Base-by-base conservation (phyloP, 306 rosid genomes). In the Dalbergia cochinchinensis region DNA sequence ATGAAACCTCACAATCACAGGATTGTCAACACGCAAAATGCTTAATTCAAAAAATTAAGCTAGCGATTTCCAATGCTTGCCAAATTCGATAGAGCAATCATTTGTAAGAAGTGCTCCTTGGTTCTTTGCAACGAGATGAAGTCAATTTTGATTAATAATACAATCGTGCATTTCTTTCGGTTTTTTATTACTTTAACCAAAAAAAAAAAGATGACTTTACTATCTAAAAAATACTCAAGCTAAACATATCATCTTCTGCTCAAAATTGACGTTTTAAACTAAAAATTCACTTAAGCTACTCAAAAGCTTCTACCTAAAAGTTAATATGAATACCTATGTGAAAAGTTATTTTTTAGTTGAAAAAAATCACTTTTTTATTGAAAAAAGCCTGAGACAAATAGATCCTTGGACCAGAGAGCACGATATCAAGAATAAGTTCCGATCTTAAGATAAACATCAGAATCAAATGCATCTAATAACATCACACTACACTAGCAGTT, bases 61-160 rank as follows among this genome's bases (percentile, higher is more conserved):
- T 11, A 76, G 6, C 11, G 50, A 7, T 47, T 65, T 76, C 62
- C 69, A 53, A 31, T 42, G 31, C 44, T 19, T 22, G 48, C 33
- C 33, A 3, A 19, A 76, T 62, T 80, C n/a, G 60, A 51, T 39
- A 73, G 76, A 39, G 33, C 19, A 35, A 34, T 16, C n/a, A 26
- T n/a, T 8, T 45, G 70, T 10, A 62, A 11, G 65, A n/a, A 16
- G 76, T 13, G 50, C 16, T 61, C 47, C 65, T 8, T 37, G 71
- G 15, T 60, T 45, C 71, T 12, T 57, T 60, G 5, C 41, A 26
- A 26, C 50, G 33, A 53, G 9, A n/a, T 6, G 39, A 35, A 54
- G 15, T 8, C 37, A 34, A 51, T 3, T 1, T 65, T 12, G 48
- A 78, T 10, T 8, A 15, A 35, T 7, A 37, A 37, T 26, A 26